Evolutionary conservation across 805 yeast genomes (phyloP).

Genomic region (Nakazawaea sp.): DNA sequence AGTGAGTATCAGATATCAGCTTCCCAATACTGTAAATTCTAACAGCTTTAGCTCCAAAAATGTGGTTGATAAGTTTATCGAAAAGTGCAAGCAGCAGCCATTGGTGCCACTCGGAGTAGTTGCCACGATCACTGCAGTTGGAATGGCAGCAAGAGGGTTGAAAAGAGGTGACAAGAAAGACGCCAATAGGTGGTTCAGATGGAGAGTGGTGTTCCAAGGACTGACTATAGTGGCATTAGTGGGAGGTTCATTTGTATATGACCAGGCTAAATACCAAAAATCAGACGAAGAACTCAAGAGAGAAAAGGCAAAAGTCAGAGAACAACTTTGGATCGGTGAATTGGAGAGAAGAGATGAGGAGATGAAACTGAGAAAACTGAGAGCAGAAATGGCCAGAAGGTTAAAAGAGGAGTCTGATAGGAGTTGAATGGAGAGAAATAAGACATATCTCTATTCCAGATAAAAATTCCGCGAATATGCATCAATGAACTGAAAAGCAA

Average conservation of each 20-base stretch:
- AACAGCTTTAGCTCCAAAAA: slow-evolving; percentile 4
- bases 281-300: slow-evolving; percentile 58
- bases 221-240: slow-evolving; percentile 77
- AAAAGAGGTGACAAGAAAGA: slow-evolving; percentile 62
- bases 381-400: slow-evolving; percentile 59
- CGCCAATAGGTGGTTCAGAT: slow-evolving; percentile 83
- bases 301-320: slow-evolving; percentile 81
- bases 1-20: slow-evolving; percentile 41
- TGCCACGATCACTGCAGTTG: slow-evolving; percentile 75
- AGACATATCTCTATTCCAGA: too few relatives aligned
- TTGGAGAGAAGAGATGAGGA: slow-evolving; percentile 80
- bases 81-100: slow-evolving; percentile 77
- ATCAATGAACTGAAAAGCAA: too few relatives aligned
- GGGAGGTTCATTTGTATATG: slow-evolving; percentile 69
- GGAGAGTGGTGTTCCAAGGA: slow-evolving; percentile 85
- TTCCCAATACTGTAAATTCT: too few relatives aligned
- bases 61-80: slow-evolving; percentile 3
- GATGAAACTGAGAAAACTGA: slow-evolving; percentile 56
- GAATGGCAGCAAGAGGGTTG: slow-evolving; percentile 70
- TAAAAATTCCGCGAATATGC: too few relatives aligned
- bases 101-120: slow-evolving; percentile 79
- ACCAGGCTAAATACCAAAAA: slow-evolving; percentile 38
- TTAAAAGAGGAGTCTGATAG: slow-evolving; percentile 28
- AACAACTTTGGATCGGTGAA: slow-evolving; percentile 82
- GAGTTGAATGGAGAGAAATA: too few relatives aligned